Evolutionary conservation across 352 stramenopile species (phyloP).

Genomic region (Pythium grandisporangium): DNA sequence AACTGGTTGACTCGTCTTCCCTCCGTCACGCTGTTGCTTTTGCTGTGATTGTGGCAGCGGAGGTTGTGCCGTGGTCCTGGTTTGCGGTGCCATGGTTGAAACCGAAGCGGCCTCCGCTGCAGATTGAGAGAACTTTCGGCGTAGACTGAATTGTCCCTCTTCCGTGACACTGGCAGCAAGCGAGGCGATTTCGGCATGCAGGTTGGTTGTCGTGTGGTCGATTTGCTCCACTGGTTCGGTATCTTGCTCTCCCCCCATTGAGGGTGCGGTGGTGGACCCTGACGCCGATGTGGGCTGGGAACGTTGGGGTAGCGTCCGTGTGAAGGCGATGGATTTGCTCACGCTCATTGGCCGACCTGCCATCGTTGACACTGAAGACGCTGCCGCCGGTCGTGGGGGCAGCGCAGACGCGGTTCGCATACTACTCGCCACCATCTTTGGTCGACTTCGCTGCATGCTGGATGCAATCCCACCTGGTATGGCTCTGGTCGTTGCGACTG

Average conservation of each 20-base stretch:
- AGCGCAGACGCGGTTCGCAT: conserved; percentile 21
- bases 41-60: conserved; percentile 1
- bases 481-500: not conserved
- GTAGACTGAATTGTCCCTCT: conserved; percentile 63
- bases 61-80: not conserved
- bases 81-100: conserved; percentile 5
- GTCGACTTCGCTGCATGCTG: no score
- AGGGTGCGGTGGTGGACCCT: no score
- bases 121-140: conserved; percentile 61
- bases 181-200: conserved; percentile 78
- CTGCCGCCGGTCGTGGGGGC: conserved; percentile 41
- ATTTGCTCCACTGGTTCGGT: conserved; percentile 48
- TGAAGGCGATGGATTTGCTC: conserved; percentile 75
- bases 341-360: conserved; percentile 67
- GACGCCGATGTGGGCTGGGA: no score
- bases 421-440: conserved; percentile 3
- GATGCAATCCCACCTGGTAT: no score
- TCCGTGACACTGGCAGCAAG: conserved; percentile 72
- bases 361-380: conserved; percentile 18
- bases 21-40: not conserved
- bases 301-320: conserved; percentile 15
- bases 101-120: conserved; percentile 17
- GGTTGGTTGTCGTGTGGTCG: conserved; percentile 56
- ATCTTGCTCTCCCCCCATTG: conserved; percentile 32
- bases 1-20: not conserved